A percentile compares a stretch with the other conserved stretches of the same genome.
phyloP scores from a whole-genome alignment of 192 early-diverging fungal species.

The Phlyctochytrium planicorne region DNA sequence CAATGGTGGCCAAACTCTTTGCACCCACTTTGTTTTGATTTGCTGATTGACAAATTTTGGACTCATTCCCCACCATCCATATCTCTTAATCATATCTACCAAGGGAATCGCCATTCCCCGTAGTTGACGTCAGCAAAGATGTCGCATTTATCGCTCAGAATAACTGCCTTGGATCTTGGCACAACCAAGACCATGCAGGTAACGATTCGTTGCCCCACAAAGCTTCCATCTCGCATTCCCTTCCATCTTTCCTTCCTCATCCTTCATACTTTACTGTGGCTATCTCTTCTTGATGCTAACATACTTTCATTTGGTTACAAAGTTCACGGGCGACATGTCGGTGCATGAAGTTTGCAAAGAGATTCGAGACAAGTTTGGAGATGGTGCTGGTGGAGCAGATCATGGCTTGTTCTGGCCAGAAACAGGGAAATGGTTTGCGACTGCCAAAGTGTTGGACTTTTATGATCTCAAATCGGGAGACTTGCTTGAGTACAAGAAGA shows the following conservation, averaged over 20 bases:
- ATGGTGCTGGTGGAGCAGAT: constrained; percentile 48
- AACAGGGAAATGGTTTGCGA: constrained; percentile 51
- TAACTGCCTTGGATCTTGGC: constrained; percentile 35
- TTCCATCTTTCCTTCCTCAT: neutral
- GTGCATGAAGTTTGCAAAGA: constrained; percentile 58
- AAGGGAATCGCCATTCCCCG: too few species aligned
- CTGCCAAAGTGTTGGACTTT: constrained; percentile 53
- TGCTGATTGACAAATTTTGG: too few species aligned
- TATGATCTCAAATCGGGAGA: constrained; percentile 61
- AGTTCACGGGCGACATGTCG: constrained; percentile 46
- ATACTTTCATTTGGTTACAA: too few species aligned
- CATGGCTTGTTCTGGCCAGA: constrained; percentile 56
- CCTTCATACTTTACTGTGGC: neutral
- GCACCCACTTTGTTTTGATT: too few species aligned
- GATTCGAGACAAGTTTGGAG: constrained; percentile 54
- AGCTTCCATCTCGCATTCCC: constrained; percentile 1
- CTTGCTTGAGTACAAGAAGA: constrained; percentile 57
- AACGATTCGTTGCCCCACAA: constrained; percentile 7
- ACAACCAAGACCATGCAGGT: constrained; percentile 46
- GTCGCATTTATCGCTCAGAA: constrained; percentile 38
- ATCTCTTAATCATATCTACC: too few species aligned
- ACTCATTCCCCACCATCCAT: too few species aligned
- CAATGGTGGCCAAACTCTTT: too few species aligned
- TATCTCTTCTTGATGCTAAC: neutral
- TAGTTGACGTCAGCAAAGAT: too few species aligned